phyloP scores from a whole-genome alignment of 805 yeast species.

The Candida xyloterini region DNA sequence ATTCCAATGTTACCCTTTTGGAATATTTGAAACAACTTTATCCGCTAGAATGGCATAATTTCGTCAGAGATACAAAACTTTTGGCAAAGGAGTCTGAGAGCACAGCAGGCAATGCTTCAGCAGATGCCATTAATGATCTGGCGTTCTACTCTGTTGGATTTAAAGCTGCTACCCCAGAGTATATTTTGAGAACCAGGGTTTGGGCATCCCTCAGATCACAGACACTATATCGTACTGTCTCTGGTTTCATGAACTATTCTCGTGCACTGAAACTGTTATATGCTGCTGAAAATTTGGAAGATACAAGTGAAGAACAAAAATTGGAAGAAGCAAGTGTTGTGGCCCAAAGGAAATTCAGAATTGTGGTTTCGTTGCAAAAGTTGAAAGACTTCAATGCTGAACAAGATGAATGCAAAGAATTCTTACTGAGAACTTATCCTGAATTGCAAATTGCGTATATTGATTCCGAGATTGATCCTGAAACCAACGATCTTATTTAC shows the following conservation, averaged over 20 bases:
- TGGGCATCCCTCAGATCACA: slow-evolving; percentile 87
- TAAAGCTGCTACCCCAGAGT: slow-evolving; percentile 60
- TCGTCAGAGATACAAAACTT: slow-evolving; percentile 54
- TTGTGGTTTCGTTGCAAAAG: slow-evolving; percentile 65
- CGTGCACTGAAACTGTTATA: slow-evolving; percentile 67
- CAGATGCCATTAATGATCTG: slow-evolving; percentile 43
- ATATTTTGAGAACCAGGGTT: slow-evolving; percentile 65
- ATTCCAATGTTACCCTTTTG: slow-evolving; percentile 51
- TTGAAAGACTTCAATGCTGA: slow-evolving; percentile 50
- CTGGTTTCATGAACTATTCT: slow-evolving; percentile 79
- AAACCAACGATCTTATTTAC: slow-evolving; percentile 43
- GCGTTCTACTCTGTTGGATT: slow-evolving; percentile 73
- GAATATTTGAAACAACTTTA: slow-evolving; percentile 56
- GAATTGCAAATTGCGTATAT: slow-evolving; percentile 63
- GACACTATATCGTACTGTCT: slow-evolving; percentile 74
- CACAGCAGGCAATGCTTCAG: slow-evolving; percentile 10
- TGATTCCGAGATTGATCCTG: slow-evolving; percentile 48
- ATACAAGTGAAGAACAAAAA: slow-evolving; percentile 34
- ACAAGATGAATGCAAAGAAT: slow-evolving; percentile 57
- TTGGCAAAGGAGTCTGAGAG: slow-evolving; percentile 43
- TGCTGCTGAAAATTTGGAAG: slow-evolving; percentile 46
- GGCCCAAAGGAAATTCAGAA: slow-evolving; percentile 61
- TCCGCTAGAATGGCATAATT: slow-evolving; percentile 56
- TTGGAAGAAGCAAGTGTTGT: slow-evolving; percentile 47
- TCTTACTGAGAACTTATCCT: slow-evolving; percentile 62